Evolutionary conservation across 75 land plant genomes (phyloP).

Genomic region (Cunninghamia lanceolata): DNA sequence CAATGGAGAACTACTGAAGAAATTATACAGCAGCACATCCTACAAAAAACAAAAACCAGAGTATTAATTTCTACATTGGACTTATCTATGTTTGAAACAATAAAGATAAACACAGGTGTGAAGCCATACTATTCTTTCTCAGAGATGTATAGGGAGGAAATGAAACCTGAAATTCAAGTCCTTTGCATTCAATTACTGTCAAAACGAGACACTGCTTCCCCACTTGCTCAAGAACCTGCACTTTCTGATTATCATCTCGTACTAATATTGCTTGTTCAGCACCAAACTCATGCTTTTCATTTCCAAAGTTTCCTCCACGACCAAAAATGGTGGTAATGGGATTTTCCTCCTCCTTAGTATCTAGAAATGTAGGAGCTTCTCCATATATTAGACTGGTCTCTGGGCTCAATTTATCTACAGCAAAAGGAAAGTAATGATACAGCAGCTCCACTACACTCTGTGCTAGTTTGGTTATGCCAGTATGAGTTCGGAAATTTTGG

Average conservation of each 20-base stretch:
- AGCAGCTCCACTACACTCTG: conserved; percentile 53
- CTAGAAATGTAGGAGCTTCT: conserved; percentile 55
- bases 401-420: conserved; percentile 47
- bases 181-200: conserved; percentile 73
- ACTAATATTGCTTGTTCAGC: conserved; percentile 74
- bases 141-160: background rate
- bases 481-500: conserved; percentile 69
- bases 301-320: background rate
- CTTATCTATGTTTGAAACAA: conserved; percentile 1
- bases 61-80: background rate
- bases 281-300: conserved; percentile 40
- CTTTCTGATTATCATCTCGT: conserved; percentile 42
- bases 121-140: background rate
- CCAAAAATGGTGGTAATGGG: conserved; percentile 47
- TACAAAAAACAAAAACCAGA: conserved; percentile 17
- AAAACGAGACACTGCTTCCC: conserved; percentile 64
- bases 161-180: conserved; percentile 66
- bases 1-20: conserved; percentile 51
- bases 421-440: conserved; percentile 46
- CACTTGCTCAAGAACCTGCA: conserved; percentile 25
- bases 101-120: background rate
- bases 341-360: conserved; percentile 42
- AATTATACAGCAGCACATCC: conserved; percentile 77
- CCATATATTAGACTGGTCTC: conserved; percentile 60
- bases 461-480: conserved; percentile 48